Conservation (phyloP, 2,329 filamentous ascomycete species). For the Clonostachys sp. region DNA sequence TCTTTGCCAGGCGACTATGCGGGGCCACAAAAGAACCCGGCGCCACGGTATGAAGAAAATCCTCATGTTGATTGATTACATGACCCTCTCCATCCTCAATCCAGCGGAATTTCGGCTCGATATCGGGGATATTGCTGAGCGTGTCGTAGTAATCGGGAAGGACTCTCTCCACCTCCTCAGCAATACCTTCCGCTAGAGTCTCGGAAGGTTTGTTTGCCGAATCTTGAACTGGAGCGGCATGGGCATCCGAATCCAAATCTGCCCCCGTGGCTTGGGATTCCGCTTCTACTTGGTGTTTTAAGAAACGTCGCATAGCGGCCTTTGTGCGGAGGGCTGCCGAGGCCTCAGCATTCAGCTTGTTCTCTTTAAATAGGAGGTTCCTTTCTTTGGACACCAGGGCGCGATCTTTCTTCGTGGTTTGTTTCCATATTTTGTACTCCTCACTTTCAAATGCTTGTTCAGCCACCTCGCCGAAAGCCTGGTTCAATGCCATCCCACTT, state of each 20-base stretch:
- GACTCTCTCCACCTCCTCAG: conserved; percentile 77
- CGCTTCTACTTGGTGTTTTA: conserved; percentile 72
- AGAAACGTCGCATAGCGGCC: conserved; percentile 83
- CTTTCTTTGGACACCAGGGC: conserved; percentile 82
- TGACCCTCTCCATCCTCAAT: conserved; percentile 84
- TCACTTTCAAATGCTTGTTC: conserved; percentile 86
- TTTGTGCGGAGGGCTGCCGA: conserved; percentile 82
- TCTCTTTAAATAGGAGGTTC: conserved; percentile 78
- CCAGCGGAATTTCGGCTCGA: conserved; percentile 77
- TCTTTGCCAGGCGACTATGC: conserved; percentile 67
- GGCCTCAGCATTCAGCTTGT: conserved; percentile 81
- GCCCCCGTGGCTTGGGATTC: conserved; percentile 40
- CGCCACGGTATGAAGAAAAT: conserved; percentile 75
- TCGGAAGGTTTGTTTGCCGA: conserved; percentile 51
- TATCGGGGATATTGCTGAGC: conserved; percentile 78
- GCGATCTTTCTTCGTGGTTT: conserved; percentile 94
- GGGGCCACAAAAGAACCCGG: conserved; percentile 72
- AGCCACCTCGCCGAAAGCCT: conserved; percentile 59
- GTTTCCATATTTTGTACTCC: conserved; percentile 97
- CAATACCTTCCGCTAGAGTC: conserved; percentile 91
- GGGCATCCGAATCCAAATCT: conserved; percentile 27
- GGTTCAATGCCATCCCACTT: conserved; percentile 58
- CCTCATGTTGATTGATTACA: conserved; percentile 81
- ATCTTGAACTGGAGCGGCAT: conserved; percentile 36
- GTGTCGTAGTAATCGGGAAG: conserved; percentile 95